These are phyloP conservation scores for Tephrocybe sp. DNA, from an alignment of 768 basidiomycete genomes.

Conservation along the genomic window DNA sequence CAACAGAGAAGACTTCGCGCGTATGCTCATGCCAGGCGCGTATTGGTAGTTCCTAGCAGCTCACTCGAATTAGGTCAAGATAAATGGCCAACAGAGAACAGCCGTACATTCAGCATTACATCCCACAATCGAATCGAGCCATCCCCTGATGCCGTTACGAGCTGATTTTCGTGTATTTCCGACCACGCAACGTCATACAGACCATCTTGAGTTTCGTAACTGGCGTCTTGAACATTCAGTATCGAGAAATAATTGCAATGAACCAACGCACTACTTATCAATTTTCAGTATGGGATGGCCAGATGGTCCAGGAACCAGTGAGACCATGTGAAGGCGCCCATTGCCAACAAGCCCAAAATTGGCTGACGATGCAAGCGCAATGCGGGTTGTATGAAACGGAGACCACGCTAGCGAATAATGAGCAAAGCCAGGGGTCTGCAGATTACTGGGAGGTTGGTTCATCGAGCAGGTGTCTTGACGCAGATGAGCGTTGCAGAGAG, in stretches of 20 bases:
- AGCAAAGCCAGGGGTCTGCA: constrained; percentile 81
- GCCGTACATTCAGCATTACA: constrained; percentile 72
- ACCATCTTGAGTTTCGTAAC: constrained; percentile 89
- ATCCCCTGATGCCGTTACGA: constrained; percentile 87
- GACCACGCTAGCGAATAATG: constrained; percentile 86
- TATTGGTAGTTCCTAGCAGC: constrained; percentile 78
- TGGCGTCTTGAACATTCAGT: constrained; percentile 35
- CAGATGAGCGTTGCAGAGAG: constrained; percentile 2
- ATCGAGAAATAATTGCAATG: constrained; percentile 1
- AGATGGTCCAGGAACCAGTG: constrained; percentile 47
- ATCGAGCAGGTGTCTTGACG: constrained; percentile 17
- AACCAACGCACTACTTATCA: constrained; percentile 65
- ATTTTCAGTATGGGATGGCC: constrained; percentile 45
- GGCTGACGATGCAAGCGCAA: constrained; percentile 82
- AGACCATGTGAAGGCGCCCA: constrained; percentile 77
- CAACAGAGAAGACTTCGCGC: constrained; percentile 88
- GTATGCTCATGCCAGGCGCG: constrained; percentile 94
- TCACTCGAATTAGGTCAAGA: constrained; percentile 16
- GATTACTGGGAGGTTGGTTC: constrained; percentile 42
- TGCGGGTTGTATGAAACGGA: constrained; percentile 72
- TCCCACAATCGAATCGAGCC: constrained; percentile 93
- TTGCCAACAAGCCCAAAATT: constrained; percentile 97
- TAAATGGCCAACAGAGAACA: neutral
- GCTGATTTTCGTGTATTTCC: constrained; percentile 91
- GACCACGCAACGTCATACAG: constrained; percentile 94